Conservation (phyloP, 768 basidiomycete genomes). For the Rubroboletus pulcherrimus region DNA sequence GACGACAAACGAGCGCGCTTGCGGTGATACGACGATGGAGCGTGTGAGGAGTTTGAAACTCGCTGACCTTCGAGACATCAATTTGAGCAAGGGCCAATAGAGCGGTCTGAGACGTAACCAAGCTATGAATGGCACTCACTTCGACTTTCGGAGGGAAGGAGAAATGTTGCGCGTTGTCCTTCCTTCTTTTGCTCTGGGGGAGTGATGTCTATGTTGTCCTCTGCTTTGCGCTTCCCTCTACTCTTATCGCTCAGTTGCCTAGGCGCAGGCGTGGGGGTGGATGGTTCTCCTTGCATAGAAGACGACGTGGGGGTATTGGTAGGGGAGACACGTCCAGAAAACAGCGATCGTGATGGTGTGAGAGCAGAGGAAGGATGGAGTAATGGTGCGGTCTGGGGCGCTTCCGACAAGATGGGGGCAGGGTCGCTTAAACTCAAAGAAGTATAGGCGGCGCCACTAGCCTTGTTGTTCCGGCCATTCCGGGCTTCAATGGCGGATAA, state of each 20-base stretch:
- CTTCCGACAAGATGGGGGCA: constrained; percentile 8
- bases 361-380: constrained; percentile 16
- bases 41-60: constrained; percentile 50
- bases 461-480: constrained; percentile 8
- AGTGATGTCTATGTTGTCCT: constrained; percentile 66
- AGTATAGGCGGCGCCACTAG: constrained; percentile 15
- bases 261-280: constrained; percentile 32
- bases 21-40: constrained; percentile 69
- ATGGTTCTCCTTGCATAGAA: constrained; percentile 23
- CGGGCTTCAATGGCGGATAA: constrained; percentile 23
- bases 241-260: constrained; percentile 33
- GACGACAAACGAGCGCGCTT: constrained; percentile 64
- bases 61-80: constrained; percentile 44
- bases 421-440: constrained; percentile 20
- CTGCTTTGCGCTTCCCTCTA: constrained; percentile 70
- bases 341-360: constrained; percentile 19
- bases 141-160: constrained; percentile 50
- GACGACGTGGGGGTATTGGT: constrained; percentile 9
- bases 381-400: constrained; percentile 3
- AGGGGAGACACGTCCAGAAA: constrained; percentile 10
- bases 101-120: constrained; percentile 18
- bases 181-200: constrained; percentile 60
- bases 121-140: constrained; percentile 39
- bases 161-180: constrained; percentile 55
- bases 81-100: constrained; percentile 25